These are phyloP conservation scores for Solanum bulbocastanum DNA, from an alignment of 257 asterid species.

Conservation along the genomic window DNA sequence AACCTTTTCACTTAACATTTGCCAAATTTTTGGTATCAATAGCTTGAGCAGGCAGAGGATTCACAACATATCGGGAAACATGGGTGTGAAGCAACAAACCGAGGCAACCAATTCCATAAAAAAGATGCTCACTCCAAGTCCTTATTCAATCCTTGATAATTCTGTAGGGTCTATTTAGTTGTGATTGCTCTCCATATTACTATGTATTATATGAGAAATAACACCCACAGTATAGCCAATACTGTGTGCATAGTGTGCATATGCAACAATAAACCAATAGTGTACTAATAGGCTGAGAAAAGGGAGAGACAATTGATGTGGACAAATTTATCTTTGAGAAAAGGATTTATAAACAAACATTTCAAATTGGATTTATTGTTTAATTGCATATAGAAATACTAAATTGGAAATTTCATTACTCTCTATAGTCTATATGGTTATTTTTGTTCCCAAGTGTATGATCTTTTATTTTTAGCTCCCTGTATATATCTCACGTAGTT, in stretches of 20 bases:
- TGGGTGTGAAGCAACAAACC: neutral
- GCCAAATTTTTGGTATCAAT: neutral
- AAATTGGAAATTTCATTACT: neutral
- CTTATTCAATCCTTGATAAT: neutral
- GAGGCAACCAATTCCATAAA: neutral
- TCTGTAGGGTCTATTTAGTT: neutral
- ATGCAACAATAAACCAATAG: neutral
- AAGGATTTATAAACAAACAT: neutral
- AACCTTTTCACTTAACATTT: neutral
- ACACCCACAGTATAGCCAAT: neutral
- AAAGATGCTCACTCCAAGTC: neutral
- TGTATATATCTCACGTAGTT: neutral
- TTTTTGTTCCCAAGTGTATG: neutral
- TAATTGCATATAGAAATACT: neutral
- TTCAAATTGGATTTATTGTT: neutral
- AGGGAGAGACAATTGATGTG: neutral
- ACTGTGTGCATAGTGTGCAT: neutral
- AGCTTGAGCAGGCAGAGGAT: neutral
- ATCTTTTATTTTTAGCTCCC: neutral
- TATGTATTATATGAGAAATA: neutral
- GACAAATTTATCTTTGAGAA: neutral
- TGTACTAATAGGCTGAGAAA: neutral
- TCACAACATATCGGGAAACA: neutral
- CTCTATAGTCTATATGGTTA: neutral
- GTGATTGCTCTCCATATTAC: neutral